Conservation (phyloP, 306 rosid genomes). For the Alnus rubra region DNA sequence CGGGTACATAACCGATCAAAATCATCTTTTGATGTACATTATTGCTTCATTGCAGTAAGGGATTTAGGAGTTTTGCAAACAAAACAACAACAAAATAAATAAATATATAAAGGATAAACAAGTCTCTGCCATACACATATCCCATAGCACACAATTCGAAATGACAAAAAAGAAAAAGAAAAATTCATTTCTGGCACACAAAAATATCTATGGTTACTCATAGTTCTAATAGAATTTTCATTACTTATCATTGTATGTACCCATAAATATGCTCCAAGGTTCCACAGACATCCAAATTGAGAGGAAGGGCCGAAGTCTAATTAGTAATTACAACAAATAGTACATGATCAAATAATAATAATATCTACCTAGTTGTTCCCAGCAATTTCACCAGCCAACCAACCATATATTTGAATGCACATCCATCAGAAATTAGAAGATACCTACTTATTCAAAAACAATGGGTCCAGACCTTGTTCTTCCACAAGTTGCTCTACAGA, state of each 20-base stretch:
- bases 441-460: constrained; percentile 58
- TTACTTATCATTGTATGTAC: background rate
- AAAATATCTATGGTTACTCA: background rate
- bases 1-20: too few species aligned
- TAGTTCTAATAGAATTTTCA: background rate
- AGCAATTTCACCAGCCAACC: constrained; percentile 10
- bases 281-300: background rate
- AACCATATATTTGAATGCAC: background rate
- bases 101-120: too few species aligned
- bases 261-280: background rate
- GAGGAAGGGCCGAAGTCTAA: background rate
- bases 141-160: too few species aligned
- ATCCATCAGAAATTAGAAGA: constrained; percentile 21
- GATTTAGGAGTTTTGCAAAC: too few species aligned
- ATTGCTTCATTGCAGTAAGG: too few species aligned
- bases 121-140: too few species aligned
- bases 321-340: background rate
- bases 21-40: too few species aligned
- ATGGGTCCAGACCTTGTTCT: constrained; percentile 69
- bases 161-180: too few species aligned
- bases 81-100: too few species aligned
- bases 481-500: constrained; percentile 73
- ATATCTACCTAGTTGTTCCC: constrained; percentile 15
- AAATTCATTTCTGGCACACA: background rate
- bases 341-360: background rate